Evolutionary conservation across 2,329 filamentous ascomycete species (phyloP).

Genomic region (Cercospora sp.): DNA sequence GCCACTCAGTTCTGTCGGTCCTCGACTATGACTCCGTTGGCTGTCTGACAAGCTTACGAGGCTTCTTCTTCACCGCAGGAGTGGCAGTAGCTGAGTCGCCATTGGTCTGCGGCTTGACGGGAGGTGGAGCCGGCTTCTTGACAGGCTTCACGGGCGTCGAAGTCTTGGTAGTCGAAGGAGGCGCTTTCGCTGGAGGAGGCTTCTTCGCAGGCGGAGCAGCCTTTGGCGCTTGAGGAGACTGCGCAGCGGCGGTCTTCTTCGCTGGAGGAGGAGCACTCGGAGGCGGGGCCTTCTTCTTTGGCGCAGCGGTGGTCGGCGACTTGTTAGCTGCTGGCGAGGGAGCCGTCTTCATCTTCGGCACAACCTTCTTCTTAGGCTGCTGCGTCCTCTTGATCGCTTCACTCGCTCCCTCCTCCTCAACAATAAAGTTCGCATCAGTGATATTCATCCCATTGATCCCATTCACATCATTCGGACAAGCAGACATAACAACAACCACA

Average conservation of each 20-base stretch:
- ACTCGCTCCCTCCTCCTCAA: constrained; percentile 34
- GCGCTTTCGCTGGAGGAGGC: constrained; percentile 13
- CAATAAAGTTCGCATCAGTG: constrained; percentile 48
- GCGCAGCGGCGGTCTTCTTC: constrained; percentile 5
- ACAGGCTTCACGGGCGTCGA: constrained; percentile 18
- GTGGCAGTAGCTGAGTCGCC: constrained; percentile 6
- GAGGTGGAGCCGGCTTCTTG: constrained; percentile 25
- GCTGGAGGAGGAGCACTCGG: constrained; percentile 9
- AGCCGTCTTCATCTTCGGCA: constrained; percentile 19
- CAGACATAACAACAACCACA: constrained; percentile 50
- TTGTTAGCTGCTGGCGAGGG: constrained; percentile 10
- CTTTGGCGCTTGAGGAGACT: constrained; percentile 12
- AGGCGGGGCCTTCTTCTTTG: constrained; percentile 19
- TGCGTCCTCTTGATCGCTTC: constrained; percentile 27
- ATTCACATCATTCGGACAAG: constrained; percentile 49
- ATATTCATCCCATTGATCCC: constrained; percentile 46
- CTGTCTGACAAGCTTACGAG: constrained; percentile 29
- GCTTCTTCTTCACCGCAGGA: constrained; percentile 36
- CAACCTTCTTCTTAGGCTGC: constrained; percentile 26
- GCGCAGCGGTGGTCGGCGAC: constrained; percentile 15
- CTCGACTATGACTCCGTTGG: constrained; percentile 10
- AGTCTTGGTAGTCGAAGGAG: constrained; percentile 16
- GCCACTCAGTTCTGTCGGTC: background rate
- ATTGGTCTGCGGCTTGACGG: constrained; percentile 20
- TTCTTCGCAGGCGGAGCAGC: constrained; percentile 11